A percentile compares a stretch with the other conserved stretches of the same genome.
phyloP scores from a whole-genome alignment of 2,329 filamentous ascomycete genomes.

The Sporothrix protearum region DNA sequence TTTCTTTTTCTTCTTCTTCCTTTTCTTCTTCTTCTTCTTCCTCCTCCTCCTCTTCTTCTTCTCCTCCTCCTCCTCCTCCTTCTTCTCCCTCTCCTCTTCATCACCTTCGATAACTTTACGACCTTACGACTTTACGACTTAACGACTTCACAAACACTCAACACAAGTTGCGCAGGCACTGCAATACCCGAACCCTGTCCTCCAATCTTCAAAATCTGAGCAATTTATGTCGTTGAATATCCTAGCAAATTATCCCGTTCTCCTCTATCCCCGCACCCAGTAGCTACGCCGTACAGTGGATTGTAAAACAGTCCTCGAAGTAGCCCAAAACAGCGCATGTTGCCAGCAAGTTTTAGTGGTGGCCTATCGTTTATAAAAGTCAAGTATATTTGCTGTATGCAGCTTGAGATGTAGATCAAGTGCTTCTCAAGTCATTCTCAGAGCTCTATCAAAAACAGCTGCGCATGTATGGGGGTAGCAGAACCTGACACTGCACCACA shows the following conservation, averaged over 20 bases:
- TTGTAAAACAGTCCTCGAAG: not conserved
- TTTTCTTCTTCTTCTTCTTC: not conserved
- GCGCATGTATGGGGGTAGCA: not conserved
- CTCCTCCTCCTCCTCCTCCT: no score
- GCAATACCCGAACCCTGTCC: not conserved
- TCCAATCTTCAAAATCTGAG: not conserved
- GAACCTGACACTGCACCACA: not conserved
- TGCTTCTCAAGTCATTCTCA: not conserved
- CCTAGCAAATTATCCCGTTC: not conserved
- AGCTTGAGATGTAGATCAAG: not conserved
- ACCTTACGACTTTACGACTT: not conserved
- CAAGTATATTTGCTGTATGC: no score
- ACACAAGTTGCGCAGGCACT: not conserved
- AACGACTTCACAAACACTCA: not conserved
- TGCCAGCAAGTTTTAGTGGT: no score
- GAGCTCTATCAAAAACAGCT: not conserved
- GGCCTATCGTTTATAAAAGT: no score
- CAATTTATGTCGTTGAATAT: not conserved
- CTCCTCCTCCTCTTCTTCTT: no score
- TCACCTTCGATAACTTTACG: not conserved
- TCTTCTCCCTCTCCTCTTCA: no score
- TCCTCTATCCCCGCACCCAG: not conserved
- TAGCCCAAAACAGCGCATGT: no score
- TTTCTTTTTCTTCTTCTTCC: not conserved
- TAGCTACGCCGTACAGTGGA: not conserved